A percentile compares a stretch with the other conserved stretches of the same genome.
Conservation (phyloP, 306 rosid genomes). For the Castanospermum australe region DNA sequence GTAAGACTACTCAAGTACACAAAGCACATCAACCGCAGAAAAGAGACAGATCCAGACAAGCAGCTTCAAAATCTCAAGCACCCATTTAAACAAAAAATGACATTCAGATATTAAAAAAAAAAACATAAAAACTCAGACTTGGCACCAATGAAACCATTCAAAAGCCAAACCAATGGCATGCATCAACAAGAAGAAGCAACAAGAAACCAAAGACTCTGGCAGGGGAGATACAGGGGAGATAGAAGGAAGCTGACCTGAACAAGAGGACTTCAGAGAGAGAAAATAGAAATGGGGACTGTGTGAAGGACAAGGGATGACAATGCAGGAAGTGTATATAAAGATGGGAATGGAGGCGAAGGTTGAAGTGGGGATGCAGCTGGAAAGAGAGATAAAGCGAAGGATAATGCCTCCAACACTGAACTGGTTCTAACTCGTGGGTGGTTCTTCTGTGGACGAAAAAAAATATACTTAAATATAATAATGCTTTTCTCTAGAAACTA, state of each 20-base stretch:
- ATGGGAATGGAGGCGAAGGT: slow-evolving; percentile 31
- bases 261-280: slow-evolving; percentile 64
- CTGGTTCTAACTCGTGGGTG: no score
- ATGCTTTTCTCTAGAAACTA: no score
- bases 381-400: background rate
- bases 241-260: slow-evolving; percentile 49
- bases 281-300: slow-evolving; percentile 26
- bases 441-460: no score
- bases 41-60: slow-evolving; percentile 60
- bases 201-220: background rate
- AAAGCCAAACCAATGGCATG: background rate
- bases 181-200: background rate
- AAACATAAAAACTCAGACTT: slow-evolving; percentile 11
- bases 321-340: slow-evolving; percentile 58
- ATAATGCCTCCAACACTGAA: no score
- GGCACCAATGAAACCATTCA: background rate
- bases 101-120: background rate
- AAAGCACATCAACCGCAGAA: slow-evolving; percentile 28
- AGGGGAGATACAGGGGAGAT: slow-evolving; percentile 7
- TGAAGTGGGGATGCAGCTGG: slow-evolving; percentile 40
- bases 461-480: no score
- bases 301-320: slow-evolving; percentile 31
- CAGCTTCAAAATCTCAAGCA: slow-evolving; percentile 20
- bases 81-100: slow-evolving; percentile 8
- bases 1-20: slow-evolving; percentile 28